Evolutionary conservation across 2,329 filamentous ascomycete species (phyloP), one percentile per base, ranked within the genome.

Genomic region (Tolypocladium nubicola): DNA sequence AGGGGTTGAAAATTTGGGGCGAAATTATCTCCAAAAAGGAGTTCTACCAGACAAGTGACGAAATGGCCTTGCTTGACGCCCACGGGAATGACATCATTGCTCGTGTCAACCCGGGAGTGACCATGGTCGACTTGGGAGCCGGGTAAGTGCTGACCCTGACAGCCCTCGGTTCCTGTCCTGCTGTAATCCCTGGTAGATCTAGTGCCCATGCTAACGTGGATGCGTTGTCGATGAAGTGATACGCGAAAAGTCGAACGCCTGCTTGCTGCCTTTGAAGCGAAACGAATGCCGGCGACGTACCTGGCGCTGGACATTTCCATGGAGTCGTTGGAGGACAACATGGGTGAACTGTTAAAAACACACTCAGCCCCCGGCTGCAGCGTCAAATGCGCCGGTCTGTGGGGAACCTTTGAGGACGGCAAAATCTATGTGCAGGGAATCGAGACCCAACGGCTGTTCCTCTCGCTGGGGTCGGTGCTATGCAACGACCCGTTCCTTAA

Each of bases 41-140:
- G 45, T 75, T 73, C 58, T 75, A 75, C 58, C 73, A 75, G 58
- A 73, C 73, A 3, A 67, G 70, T 37, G 73, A 75, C 40, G 73
- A 75, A 63, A 72, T 71, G 23, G 63, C 60, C 9, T 60, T 75
- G 2, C 70, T 75, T 39, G 62, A 72, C 40, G 56, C 61, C 53
- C 64, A 74, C 60, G 72, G 71, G 8, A 55, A 60, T n/a, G 67
- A 72, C 2, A 67, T 75, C 57, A 69, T 69, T n/a, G 56, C 56
- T 21, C 63, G 61, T 14, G 59, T 72, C 35, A 57, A 66, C 23
- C 58, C 64, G 13, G 67, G 67, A 14, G 66, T 70, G 41, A 71
- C 70, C 45, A 66, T 75, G 59, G 62, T 75, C 56, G 73, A 75
- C 58, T 67, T 75, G 35, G 73, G 73, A 59, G 73, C 73, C 21